Evolutionary conservation across 352 stramenopile species (phyloP), one percentile per base, ranked within the genome.

Genomic region (Vaucheria bursata): DNA sequence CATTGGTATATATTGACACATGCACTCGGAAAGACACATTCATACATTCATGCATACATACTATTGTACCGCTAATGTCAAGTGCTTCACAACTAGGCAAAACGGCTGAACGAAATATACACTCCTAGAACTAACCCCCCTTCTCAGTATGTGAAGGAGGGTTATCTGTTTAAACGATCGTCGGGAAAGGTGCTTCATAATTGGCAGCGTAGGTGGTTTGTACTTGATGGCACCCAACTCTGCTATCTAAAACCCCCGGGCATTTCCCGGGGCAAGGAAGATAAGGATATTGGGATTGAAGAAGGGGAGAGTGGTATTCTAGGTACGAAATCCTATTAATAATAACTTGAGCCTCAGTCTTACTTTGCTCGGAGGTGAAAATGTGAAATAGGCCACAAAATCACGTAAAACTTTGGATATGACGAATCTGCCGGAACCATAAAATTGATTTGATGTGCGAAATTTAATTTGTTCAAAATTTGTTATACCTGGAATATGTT

Each of bases 141-240:
- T 0, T 80, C n/a, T n/a, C n/a, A n/a, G n/a, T n/a, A 70, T 31
- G 74, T 80, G 37, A 72, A 73, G 52, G 74, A 80, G 33, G 74
- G 74, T 34, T 80, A 80, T 38, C 74, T 80, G 36, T 80, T 80
- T 70, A 80, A 80, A 25, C 72, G 73, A n/a, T 75, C 59, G 50
- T 80, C 74, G 7, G 72, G 59, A 29, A 80, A 80, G 67, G 73
- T 80, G 52, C 32, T 74, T 52, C 74, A 80, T 45, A 65, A 80
- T 52, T 84, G 78, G 78, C 73, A 78, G 59, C 73, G 78, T 4
- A 66, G 78, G 2, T 84, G 78, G 78, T 84, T 84, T 52, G 73
- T 84, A 1, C 52, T 84, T 39, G 78, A 84, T 29, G 78, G 78
- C 25, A 77, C 73, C 25, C 73, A 75, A 39, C 66, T 84, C 31